Evolutionary conservation across 495 filamentous ascomycete genomes (phyloP), one percentile per base, ranked within the genome.

Genomic region (Aspergillus campestris): DNA sequence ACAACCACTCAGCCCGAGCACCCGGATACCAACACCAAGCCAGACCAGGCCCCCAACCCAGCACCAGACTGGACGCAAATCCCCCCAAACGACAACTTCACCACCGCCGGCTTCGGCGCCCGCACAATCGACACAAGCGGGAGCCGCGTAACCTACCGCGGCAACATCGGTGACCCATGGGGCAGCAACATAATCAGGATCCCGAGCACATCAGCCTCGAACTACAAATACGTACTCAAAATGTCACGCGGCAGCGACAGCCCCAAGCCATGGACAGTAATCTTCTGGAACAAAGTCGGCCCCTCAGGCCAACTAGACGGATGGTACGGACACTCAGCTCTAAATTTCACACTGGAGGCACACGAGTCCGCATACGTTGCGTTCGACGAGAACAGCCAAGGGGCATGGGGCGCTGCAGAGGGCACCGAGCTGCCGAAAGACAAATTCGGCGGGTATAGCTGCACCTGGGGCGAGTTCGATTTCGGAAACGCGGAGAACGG

Each of bases 261-360:
- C 34, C 29, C 36, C 38, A 27, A 9, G 28, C 36, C 61, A 6
- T 71, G 70, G 60, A 70, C 62, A 6, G 62, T 77, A 31, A 58
- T 59, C 8, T 40, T 79, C 53, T 80, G 77, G 77, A 75, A 79
- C 63, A 80, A 79, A 56, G 49, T 66, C 43, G 73, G 66, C 2
- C 61, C 63, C 0, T 66, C 72, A 40, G 61, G 57, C 8, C 56
- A 63, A 24, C 50, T 72, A 49, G 53, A 59, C 33, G 65, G 73
- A n/a, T 75, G 67, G 58, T 74, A 74, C 42, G 64, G 61, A 6
- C 49, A 67, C 37, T 65, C 68, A 3, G 67, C 67, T 8, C 29
- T 77, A 27, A 66, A 48, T 13, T 67, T 79, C 38, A 48, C 58
- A 13, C 59, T 80, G n/a, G 46, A 58, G 6, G 54, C 71, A 13